Evolutionary conservation across 257 asterid genomes (phyloP).

Genomic region (Euphrasia confusa): DNA sequence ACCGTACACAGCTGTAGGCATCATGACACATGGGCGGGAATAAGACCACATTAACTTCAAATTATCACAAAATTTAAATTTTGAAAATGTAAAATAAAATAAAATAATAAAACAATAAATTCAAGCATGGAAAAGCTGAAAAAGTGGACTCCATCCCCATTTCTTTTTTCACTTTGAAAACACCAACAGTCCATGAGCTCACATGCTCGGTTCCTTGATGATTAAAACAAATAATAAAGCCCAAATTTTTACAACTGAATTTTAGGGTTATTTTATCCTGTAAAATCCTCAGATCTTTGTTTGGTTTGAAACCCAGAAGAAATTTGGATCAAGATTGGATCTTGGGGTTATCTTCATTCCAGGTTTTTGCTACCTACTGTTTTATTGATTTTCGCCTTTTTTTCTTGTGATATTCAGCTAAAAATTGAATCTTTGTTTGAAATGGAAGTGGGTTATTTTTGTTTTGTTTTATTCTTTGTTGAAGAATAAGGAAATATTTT

Average conservation of each 20-base stretch:
- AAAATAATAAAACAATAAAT: too few species aligned
- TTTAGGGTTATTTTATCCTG: conserved; percentile 17
- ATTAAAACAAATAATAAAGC: conserved; percentile 7
- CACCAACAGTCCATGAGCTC: conserved; percentile 35
- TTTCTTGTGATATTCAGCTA: not conserved
- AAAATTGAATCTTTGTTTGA: not conserved
- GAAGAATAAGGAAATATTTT: not conserved
- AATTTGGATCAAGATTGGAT: conserved; percentile 29
- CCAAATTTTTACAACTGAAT: not conserved
- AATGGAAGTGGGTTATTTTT: not conserved
- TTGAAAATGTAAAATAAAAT: not conserved
- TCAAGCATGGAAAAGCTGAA: not conserved
- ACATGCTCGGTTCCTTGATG: conserved; percentile 45
- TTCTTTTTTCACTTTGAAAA: conserved; percentile 18
- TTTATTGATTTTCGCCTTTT: not conserved
- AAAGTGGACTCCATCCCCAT: not conserved
- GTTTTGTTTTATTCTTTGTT: not conserved
- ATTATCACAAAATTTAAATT: not conserved
- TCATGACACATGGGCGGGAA: not conserved
- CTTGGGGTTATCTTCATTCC: conserved; percentile 31
- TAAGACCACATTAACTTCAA: not conserved
- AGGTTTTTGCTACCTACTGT: conserved; percentile 27
- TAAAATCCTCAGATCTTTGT: conserved; percentile 32
- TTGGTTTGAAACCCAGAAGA: conserved; percentile 19
- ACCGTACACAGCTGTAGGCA: not conserved